A percentile compares a stretch with the other conserved stretches of the same genome.
Evolutionary conservation across 2,329 filamentous ascomycete species (phyloP).

Genomic region (Aciculosporium take): DNA sequence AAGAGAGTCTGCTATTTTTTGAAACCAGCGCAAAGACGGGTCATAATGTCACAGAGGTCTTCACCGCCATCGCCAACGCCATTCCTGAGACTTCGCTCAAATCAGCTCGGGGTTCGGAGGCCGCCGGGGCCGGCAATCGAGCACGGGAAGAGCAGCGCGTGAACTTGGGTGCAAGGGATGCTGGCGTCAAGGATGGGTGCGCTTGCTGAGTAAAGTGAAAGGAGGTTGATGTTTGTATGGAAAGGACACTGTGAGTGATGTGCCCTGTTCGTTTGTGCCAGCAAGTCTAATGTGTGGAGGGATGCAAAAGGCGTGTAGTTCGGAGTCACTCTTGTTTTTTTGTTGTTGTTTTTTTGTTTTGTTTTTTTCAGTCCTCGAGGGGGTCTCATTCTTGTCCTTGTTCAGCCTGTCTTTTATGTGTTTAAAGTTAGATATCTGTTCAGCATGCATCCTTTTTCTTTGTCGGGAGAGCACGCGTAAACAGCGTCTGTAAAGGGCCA

Average conservation of each 20-base stretch:
- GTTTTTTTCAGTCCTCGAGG: not conserved
- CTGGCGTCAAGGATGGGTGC: constrained; percentile 77
- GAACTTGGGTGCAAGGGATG: constrained; percentile 62
- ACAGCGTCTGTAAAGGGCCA: no score
- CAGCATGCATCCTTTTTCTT: not conserved
- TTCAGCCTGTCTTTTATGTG: not conserved
- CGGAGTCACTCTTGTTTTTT: constrained; percentile 6
- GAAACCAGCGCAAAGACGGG: constrained; percentile 97
- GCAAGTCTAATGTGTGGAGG: constrained; percentile 7
- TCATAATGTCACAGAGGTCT: constrained; percentile 86
- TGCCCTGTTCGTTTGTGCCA: constrained; percentile 4
- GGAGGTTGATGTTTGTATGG: constrained; percentile 1
- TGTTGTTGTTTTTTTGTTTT: not conserved
- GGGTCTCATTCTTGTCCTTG: not conserved
- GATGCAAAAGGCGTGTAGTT: constrained; percentile 10
- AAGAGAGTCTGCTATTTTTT: constrained; percentile 88
- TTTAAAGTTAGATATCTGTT: constrained; percentile 3
- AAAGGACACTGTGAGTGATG: not conserved
- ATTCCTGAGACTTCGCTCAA: constrained; percentile 96
- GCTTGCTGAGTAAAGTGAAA: constrained; percentile 54
- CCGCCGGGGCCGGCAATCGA: constrained; percentile 44
- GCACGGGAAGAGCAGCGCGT: constrained; percentile 59
- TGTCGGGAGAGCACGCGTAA: no score
- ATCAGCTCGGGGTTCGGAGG: constrained; percentile 62
- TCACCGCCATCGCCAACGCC: constrained; percentile 94